Percentiles rank a stretch among this genome's conserved stretches.
These are phyloP conservation scores for Arthrinium phaeospermum DNA, from an alignment of 2,329 filamentous ascomycete genomes.

Conservation along the genomic window DNA sequence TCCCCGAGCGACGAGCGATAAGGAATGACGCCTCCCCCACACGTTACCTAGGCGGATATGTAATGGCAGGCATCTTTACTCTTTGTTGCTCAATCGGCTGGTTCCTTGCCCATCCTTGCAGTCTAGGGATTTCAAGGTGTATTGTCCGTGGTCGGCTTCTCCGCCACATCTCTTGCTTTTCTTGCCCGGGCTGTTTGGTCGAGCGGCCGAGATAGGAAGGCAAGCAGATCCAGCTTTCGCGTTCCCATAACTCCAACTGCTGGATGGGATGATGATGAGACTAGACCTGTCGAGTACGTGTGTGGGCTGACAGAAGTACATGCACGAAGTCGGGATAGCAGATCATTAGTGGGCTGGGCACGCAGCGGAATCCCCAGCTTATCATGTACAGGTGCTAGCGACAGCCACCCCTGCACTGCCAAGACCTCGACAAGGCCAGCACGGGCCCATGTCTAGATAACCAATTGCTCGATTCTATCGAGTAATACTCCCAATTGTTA, in stretches of 20 bases:
- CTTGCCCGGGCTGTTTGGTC: neutral
- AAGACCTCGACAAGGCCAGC: neutral
- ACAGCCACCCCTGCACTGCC: neutral
- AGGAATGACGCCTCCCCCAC: conserved; percentile 17
- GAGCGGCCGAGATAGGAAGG: neutral
- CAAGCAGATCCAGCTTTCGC: neutral
- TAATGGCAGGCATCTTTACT: neutral
- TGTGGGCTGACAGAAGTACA: neutral
- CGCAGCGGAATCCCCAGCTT: conserved; percentile 8
- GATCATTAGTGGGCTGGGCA: too few relatives aligned
- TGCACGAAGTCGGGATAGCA: neutral
- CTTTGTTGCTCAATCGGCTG: neutral
- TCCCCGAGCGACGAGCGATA: neutral
- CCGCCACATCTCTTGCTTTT: neutral
- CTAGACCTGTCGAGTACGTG: neutral
- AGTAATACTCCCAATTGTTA: conserved; percentile 18
- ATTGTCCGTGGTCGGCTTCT: neutral
- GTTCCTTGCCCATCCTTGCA: neutral
- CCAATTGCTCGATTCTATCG: conserved; percentile 26
- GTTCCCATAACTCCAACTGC: neutral
- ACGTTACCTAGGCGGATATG: neutral
- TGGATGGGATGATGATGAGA: conserved; percentile 6
- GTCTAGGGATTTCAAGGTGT: neutral
- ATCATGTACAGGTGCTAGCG: conserved; percentile 13
- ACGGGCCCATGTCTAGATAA: conserved; percentile 11